Evolutionary conservation across 164 flowering plant genomes (phyloP), one percentile per base, ranked within the genome.

Genomic region (Umbilicus rupestris): DNA sequence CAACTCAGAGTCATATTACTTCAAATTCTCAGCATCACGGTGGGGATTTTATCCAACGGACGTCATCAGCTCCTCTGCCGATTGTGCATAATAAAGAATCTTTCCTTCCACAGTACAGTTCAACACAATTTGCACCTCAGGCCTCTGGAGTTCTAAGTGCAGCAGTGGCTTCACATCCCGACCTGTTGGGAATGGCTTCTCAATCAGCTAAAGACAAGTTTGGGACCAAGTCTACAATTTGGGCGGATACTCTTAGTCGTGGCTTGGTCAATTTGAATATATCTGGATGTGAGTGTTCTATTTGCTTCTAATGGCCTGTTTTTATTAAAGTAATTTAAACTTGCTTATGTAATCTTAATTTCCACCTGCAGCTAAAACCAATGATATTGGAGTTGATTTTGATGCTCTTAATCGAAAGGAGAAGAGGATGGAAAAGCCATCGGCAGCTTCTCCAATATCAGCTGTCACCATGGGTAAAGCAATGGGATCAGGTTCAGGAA

Each of bases 401-500:
- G 98, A 95, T 15, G 79, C 99, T 55, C 81, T 95, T 63, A 90
- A 95, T 64, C 78, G 99, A 30, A 90, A 75, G 77, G 99, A 95
- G 65, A 95, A 82, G 79, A 86, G 98, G 70, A 77, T 80, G 87
- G 97, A 92, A 67, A 90, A 84, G 66, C 88, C 80, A 46, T 47
- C 81, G 39, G 67, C 83, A 26, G 63, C 86, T 52, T 67, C 94
- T 22, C 85, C 76, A 16, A 72, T 82, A 70, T 90, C 97, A 62
- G 85, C 85, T 12, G 65, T 82, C 35, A 80, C 75, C 63, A 95
- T 92, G 99, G 99, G 99, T 22, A 92, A 92, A 69, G 98, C 98
- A 31, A 92, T 92, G 98, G 99, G 99, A 70, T 83, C 98, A 69
- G 99, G 99, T 64, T 76, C 97, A 68, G 99, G 99, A 30, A 77